phyloP scores from a whole-genome alignment of 2,329 filamentous ascomycete genomes.

The Cytospora paraplurivora region DNA sequence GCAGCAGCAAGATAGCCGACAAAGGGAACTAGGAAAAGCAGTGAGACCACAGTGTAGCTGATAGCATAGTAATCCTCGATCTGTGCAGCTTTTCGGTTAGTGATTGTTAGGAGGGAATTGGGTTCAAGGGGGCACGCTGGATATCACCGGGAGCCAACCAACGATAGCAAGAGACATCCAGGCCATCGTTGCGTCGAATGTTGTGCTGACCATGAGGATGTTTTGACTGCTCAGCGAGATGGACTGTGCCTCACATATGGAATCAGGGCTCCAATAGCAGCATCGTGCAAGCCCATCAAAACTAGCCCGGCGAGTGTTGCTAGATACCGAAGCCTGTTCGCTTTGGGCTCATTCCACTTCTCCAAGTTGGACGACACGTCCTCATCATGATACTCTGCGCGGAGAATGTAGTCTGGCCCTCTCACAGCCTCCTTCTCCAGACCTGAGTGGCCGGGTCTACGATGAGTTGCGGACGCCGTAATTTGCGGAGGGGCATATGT shows the following conservation, averaged over 20 bases:
- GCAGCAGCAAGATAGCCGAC: constrained; percentile 66
- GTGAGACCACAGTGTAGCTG: constrained; percentile 63
- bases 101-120: constrained; percentile 64
- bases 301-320: background rate
- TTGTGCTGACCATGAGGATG: background rate
- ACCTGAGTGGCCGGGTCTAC: background rate
- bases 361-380: background rate
- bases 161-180: background rate
- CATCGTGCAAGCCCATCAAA: constrained; percentile 13
- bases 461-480: no score
- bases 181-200: background rate
- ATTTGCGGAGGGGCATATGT: background rate
- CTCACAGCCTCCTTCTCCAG: background rate
- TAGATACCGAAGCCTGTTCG: constrained; percentile 4
- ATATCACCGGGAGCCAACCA: no score
- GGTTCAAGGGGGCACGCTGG: constrained; percentile 33
- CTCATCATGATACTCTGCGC: background rate
- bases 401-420: background rate
- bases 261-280: constrained; percentile 5
- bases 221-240: background rate
- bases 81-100: constrained; percentile 42
- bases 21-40: constrained; percentile 68
- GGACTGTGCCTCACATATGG: constrained; percentile 13
- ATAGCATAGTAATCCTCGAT: constrained; percentile 65
- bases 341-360: constrained; percentile 5